Evolutionary conservation across 192 early-diverging fungal genomes (phyloP), one percentile per base, ranked within the genome.

Genomic region (Gonapodya sp.): DNA sequence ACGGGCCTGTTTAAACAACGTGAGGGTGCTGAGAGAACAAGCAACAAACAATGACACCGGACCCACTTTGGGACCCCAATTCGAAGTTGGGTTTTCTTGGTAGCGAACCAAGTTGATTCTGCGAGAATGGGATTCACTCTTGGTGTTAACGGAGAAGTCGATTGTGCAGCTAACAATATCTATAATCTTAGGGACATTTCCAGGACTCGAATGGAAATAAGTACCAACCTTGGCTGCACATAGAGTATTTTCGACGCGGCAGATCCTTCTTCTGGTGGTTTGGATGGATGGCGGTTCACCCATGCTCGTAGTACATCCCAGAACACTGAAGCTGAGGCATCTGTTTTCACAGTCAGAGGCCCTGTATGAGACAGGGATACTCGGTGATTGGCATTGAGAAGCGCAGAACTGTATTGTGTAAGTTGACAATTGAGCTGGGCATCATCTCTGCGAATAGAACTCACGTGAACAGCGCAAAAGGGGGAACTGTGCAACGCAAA

Each of bases 51-150:
- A 24, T 79, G 36, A 35, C 30, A 36, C n/a, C n/a, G 30, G 80
- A 81, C 94, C 87, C 33, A 93, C 94, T 84, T 96, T 97, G 37
- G 98, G 98, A 0, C 98, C 98, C 98, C 98, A 99, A 85, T 94
- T 91, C 80, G 93, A 92, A 31, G 92, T 91, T n/a, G 98, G 98
- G 82, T 99, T 99, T 79, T 93, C 86, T 83, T 99, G 97, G 85
- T 93, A 98, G 80, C 98, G 91, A 33, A 97, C 95, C 1, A 99
- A 89, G 81, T 95, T 92, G 34, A 92, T 87, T 75, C 91, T 92
- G 75, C 92, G 87, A 18, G 94, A 96, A 35, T 91, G 89, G 0
- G 95, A 91, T 73, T 92, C 88, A 0, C 93, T 92, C 18, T 94
- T 87, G 36, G 91, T 87, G 83, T 96, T 94, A 31, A 81, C 80